Evolutionary conservation across 2,329 filamentous ascomycete species (phyloP).

Genomic region (Calcarisporium arbuscula): DNA sequence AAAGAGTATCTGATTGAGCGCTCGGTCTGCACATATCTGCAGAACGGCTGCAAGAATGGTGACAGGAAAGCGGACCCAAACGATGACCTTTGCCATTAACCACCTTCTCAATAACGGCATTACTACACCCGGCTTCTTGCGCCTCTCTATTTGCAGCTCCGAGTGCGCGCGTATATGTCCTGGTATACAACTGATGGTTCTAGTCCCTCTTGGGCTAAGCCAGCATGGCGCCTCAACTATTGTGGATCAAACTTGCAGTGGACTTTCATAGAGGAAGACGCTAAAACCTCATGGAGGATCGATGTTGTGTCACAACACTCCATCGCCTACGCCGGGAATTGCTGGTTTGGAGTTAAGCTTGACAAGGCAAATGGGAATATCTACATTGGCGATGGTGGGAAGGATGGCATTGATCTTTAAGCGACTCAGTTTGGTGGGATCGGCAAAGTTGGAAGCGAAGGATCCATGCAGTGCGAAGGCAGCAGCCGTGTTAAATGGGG

Average conservation of each 20-base stretch:
- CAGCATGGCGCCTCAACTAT: conserved; percentile 24
- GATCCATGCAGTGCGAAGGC: conserved; percentile 23
- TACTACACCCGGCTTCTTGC: conserved; percentile 28
- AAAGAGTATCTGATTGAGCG: conserved; percentile 18
- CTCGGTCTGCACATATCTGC: conserved; percentile 9
- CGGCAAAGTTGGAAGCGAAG: conserved; percentile 27
- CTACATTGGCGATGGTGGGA: conserved; percentile 23
- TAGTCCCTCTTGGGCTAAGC: conserved; percentile 17
- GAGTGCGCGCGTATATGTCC: conserved; percentile 22
- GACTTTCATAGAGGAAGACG: conserved; percentile 21
- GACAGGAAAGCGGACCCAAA: conserved; percentile 15
- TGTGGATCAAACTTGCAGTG: conserved; percentile 25
- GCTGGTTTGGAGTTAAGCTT: conserved; percentile 25
- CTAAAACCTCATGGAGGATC: conserved; percentile 3
- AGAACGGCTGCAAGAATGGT: conserved; percentile 26
- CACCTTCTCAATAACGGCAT: conserved; percentile 22
- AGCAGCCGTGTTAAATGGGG: conserved; percentile 8
- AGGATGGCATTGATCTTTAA: conserved; percentile 30
- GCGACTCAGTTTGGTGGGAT: conserved; percentile 20
- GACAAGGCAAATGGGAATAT: conserved; percentile 18
- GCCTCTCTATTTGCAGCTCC: conserved; percentile 30
- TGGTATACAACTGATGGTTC: conserved; percentile 30
- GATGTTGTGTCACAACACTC: conserved; percentile 13
- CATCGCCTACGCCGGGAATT: conserved; percentile 20
- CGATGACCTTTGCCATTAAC: conserved; percentile 14